Evolutionary conservation across 495 filamentous ascomycete species (phyloP).

Genomic region (Corynascus novoguineensis): DNA sequence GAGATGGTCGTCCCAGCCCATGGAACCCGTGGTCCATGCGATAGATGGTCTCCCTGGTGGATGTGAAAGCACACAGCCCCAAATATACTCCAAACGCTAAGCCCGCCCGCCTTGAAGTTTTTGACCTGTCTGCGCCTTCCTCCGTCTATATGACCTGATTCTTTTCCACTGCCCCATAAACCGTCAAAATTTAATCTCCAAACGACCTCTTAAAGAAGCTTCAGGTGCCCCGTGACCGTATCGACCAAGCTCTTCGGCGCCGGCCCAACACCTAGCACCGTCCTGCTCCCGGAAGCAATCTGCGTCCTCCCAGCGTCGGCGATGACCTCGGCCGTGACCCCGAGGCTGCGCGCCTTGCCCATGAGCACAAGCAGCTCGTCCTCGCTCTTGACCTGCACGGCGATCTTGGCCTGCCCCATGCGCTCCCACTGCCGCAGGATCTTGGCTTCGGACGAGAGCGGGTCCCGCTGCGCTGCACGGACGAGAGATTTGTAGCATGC

Average conservation of each 20-base stretch:
- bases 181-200: background rate
- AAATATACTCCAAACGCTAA: background rate
- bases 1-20: background rate
- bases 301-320: slow-evolving; percentile 95
- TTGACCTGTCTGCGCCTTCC: background rate
- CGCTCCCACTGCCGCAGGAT: slow-evolving; percentile 83
- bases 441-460: slow-evolving; percentile 47
- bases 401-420: slow-evolving; percentile 84
- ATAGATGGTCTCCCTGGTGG: too few relatives aligned
- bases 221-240: slow-evolving; percentile 79
- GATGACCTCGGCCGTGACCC: slow-evolving; percentile 81
- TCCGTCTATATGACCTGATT: background rate
- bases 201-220: slow-evolving; percentile 57
- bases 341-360: slow-evolving; percentile 73
- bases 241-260: slow-evolving; percentile 85
- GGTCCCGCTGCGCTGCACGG: slow-evolving; percentile 41
- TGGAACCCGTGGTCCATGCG: too few relatives aligned
- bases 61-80: background rate
- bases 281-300: slow-evolving; percentile 87
- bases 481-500: slow-evolving; percentile 88
- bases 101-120: background rate
- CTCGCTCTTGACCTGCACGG: slow-evolving; percentile 76
- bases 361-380: slow-evolving; percentile 74
- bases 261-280: slow-evolving; percentile 83
- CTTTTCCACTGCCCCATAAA: background rate